Evolutionary conservation across 768 basidiomycete genomes (phyloP).

Genomic region (Baorangia bicolor): DNA sequence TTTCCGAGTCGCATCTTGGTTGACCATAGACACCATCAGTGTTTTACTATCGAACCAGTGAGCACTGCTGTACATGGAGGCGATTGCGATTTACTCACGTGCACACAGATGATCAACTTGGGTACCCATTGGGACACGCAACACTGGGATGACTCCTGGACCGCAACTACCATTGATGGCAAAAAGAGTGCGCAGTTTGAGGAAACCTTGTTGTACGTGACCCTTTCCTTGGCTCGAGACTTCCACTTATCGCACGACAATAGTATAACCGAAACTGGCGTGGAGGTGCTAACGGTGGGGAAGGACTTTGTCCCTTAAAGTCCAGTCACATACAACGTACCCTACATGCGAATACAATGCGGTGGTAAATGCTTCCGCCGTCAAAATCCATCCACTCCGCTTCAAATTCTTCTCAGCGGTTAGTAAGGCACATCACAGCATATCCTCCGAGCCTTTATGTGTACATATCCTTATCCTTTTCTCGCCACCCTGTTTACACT

Average conservation of each 20-base stretch:
- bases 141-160: slow-evolving; percentile 97
- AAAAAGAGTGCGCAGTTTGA: slow-evolving; percentile 95
- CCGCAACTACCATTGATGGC: slow-evolving; percentile 89
- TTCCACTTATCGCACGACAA: slow-evolving; percentile 16
- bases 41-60: slow-evolving; percentile 81
- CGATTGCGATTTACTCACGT: slow-evolving; percentile 1
- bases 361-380: slow-evolving; percentile 16
- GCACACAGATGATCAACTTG: slow-evolving; percentile 83
- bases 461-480: slow-evolving; percentile 33
- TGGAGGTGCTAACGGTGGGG: slow-evolving; percentile 79
- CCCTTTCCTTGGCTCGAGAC: neutral
- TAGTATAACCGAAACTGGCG: slow-evolving; percentile 90
- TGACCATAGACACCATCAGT: slow-evolving; percentile 32
- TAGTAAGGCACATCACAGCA: slow-evolving; percentile 25
- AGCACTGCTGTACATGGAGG: slow-evolving; percentile 18
- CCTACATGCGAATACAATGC: slow-evolving; percentile 27
- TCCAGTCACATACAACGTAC: slow-evolving; percentile 16
- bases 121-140: slow-evolving; percentile 73
- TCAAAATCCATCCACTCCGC: slow-evolving; percentile 17
- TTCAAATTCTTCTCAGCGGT: slow-evolving; percentile 21
- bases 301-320: slow-evolving; percentile 27
- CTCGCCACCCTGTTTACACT: slow-evolving; percentile 26
- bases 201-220: slow-evolving; percentile 86
- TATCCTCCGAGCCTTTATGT: slow-evolving; percentile 27
- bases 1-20: neutral